These are phyloP conservation scores for Limonium bicolor DNA, from an alignment of 148 eudicot genomes.

Conservation along the genomic window DNA sequence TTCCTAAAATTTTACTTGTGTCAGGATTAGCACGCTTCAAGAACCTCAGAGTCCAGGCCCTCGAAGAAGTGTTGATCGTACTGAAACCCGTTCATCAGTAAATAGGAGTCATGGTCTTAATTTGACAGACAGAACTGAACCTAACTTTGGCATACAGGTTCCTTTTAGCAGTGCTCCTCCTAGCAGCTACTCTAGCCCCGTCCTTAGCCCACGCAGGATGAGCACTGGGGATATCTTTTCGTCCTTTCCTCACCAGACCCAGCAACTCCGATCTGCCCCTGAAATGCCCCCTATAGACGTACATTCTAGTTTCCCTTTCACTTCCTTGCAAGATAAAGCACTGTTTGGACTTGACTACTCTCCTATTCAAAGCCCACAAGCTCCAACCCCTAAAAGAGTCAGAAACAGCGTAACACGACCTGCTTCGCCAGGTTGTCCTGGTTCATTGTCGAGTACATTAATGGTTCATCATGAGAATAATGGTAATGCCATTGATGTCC, in stretches of 20 bases:
- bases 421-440: conserved; percentile 44
- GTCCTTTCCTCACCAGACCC: conserved; percentile 14
- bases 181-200: conserved; percentile 41
- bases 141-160: conserved; percentile 13
- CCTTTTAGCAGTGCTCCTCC: conserved; percentile 42
- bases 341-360: conserved; percentile 23
- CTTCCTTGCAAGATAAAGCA: conserved; percentile 14
- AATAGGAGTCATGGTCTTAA: conserved; percentile 12
- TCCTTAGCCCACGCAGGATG: conserved; percentile 34
- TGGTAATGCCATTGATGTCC: no score
- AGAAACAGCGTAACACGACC: conserved; percentile 26
- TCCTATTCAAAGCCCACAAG: conserved; percentile 25
- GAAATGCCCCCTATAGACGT: conserved; percentile 20
- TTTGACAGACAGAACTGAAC: conserved; percentile 9
- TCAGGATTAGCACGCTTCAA: conserved; percentile 10
- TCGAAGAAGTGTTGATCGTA: conserved; percentile 19
- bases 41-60: conserved; percentile 17
- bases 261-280: conserved; percentile 46
- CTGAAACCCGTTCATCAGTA: conserved; percentile 21
- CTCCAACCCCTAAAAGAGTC: conserved; percentile 13
- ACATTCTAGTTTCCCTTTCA: conserved; percentile 13
- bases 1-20: not conserved
- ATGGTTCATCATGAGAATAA: no score
- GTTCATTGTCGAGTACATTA: no score
- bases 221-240: conserved; percentile 22